Conservation (phyloP, 441 rosid species). For the Aquilaria agallochum region DNA sequence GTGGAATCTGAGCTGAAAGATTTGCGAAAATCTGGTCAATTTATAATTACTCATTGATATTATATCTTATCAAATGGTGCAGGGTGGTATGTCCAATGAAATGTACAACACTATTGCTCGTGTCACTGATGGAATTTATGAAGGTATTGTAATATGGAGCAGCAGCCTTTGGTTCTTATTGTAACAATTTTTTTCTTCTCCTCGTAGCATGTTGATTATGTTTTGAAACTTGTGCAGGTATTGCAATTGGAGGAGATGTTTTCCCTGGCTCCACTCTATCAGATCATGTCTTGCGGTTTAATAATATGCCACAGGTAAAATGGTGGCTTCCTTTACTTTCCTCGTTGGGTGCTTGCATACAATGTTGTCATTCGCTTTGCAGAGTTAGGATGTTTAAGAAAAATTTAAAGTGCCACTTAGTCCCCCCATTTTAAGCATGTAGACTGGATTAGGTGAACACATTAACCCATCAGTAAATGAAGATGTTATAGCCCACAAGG, state of each 20-base stretch:
- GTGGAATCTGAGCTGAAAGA: no score
- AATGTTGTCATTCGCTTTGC: no score
- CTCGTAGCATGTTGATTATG: conserved; percentile 2
- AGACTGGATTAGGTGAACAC: no score
- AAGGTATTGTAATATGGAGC: conserved; percentile 45
- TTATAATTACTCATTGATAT: conserved; percentile 14
- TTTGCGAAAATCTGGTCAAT: no score
- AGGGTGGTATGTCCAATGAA: conserved; percentile 99
- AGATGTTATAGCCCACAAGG: no score
- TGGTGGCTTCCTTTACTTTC: conserved; percentile 6
- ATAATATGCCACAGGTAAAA: conserved; percentile 90
- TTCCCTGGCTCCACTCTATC: conserved; percentile 96
- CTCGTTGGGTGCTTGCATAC: neutral
- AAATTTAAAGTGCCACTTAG: neutral
- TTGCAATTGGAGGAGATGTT: conserved; percentile 98
- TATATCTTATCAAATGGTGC: conserved; percentile 20
- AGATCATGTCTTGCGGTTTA: conserved; percentile 86
- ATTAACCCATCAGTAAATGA: no score
- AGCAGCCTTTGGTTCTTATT: conserved; percentile 9
- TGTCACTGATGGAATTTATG: conserved; percentile 92
- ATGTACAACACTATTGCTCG: conserved; percentile 87
- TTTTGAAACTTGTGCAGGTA: conserved; percentile 46
- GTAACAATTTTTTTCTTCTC: no score
- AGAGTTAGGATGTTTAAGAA: neutral
- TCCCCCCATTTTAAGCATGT: neutral